Base-by-base conservation (phyloP, 1,284 basidiomycete genomes). In the Leccinum huronense region DNA sequence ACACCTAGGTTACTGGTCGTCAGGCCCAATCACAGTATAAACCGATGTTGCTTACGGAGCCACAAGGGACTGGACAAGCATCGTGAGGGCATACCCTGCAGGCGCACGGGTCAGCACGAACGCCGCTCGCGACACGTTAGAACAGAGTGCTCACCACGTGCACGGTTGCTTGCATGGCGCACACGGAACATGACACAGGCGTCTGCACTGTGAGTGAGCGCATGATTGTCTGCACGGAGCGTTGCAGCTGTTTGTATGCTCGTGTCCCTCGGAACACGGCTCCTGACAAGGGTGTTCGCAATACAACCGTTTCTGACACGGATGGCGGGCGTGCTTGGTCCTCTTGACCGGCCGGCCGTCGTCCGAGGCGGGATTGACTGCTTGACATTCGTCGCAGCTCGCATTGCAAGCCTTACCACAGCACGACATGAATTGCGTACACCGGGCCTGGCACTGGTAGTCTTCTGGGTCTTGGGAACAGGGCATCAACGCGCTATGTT, bases 21-120 rank as follows among this genome's bases (percentile, higher is more conserved):
- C 38, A 45, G 14, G 10, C 60, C 11, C 63, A 65, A 19, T 40
- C 6, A 56, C 6, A 59, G 13, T 10, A 58, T 16, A 30, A 2
- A 30, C 11, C 16, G 30, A 27, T 34, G 3, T 31, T 7, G 79
- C 86, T 77, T 64, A 89, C 89, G 19, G 86, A 87, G 13, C 87
- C 88, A 68, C 90, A 92, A 0, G 86, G 83, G n/a, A 90, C 80
- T 2, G 83, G 83, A 64, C 90, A 91, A 1, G 62, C 57, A 31
- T 80, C 70, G 66, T 90, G 87, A 5, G 78, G 66, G 69, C 89
- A 91, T 8, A 58, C 69, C 85, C 83, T 85, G 58, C 31, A 42
- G 27, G 14, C 14, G 8, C 23, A 42, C 38, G 27, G 16, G 23
- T 58, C 27, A 58, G 57, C 27, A 58, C 3, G 16, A 58, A 9